phyloP scores from a whole-genome alignment of 345 rosid species.

The Arabis alpina region DNA sequence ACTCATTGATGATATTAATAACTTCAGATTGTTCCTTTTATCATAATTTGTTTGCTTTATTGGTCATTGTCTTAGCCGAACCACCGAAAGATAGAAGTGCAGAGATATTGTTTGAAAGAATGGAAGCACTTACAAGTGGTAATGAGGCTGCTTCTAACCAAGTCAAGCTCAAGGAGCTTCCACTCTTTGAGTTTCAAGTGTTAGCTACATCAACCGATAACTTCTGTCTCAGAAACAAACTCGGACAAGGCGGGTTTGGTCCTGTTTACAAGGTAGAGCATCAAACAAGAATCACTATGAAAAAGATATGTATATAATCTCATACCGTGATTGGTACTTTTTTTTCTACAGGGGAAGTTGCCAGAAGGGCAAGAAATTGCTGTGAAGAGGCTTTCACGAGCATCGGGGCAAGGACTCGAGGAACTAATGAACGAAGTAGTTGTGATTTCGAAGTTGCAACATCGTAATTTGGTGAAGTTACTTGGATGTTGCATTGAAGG shows the following conservation, averaged over 20 bases:
- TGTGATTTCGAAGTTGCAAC: slow-evolving; percentile 66
- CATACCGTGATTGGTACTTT: background rate
- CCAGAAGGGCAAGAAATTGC: slow-evolving; percentile 54
- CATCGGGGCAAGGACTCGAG: slow-evolving; percentile 64
- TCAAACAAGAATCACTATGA: slow-evolving; percentile 32
- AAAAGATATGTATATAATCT: slow-evolving; percentile 15
- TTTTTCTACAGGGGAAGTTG: slow-evolving; percentile 52
- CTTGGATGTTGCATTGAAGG: slow-evolving; percentile 63
- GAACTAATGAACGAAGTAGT: slow-evolving; percentile 66
- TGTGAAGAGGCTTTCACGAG: slow-evolving; percentile 59
- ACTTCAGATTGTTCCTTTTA: background rate
- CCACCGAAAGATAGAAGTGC: slow-evolving; percentile 29
- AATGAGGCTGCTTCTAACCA: slow-evolving; percentile 41
- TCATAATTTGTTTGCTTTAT: background rate
- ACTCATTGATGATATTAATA: background rate
- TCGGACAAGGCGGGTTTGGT: slow-evolving; percentile 62
- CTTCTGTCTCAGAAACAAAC: slow-evolving; percentile 46
- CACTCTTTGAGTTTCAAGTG: slow-evolving; percentile 48
- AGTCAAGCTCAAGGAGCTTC: slow-evolving; percentile 47
- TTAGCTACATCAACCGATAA: slow-evolving; percentile 50
- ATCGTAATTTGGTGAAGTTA: slow-evolving; percentile 64
- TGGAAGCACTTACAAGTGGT: slow-evolving; percentile 40
- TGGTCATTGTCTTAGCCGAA: slow-evolving; percentile 10
- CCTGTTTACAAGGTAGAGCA: slow-evolving; percentile 46
- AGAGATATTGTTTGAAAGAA: slow-evolving; percentile 37